A percentile compares a stretch with the other conserved stretches of the same genome.
These are phyloP conservation scores for Ophiostoma montium DNA, from an alignment of 2,329 filamentous ascomycete genomes.

Conservation along the genomic window DNA sequence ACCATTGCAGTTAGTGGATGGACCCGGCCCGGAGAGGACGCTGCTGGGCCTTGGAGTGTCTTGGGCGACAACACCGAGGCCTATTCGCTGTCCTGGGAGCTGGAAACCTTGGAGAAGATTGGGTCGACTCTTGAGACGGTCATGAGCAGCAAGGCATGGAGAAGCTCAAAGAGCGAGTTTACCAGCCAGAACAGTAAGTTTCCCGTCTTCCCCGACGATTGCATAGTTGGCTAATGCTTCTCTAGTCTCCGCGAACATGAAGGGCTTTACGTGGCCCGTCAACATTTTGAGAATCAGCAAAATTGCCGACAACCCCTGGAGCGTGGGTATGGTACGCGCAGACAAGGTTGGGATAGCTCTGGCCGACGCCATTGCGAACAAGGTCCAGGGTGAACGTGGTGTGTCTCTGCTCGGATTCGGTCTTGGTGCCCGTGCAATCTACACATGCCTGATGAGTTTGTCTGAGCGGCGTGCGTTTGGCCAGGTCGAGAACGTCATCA, in stretches of 20 bases:
- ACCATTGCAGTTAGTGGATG: constrained; percentile 75
- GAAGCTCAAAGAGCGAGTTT: constrained; percentile 43
- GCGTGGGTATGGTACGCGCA: constrained; percentile 57
- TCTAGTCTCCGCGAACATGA: constrained; percentile 2
- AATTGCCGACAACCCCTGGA: constrained; percentile 72
- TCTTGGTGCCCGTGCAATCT: constrained; percentile 70
- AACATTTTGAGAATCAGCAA: constrained; percentile 53
- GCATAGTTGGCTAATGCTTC: too few species aligned
- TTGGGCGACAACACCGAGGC: constrained; percentile 61
- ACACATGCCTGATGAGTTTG: constrained; percentile 64
- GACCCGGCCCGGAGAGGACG: constrained; percentile 56
- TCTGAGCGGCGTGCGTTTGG: constrained; percentile 75
- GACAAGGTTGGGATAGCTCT: constrained; percentile 60
- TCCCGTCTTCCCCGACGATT: background rate
- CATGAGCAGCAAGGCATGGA: constrained; percentile 71
- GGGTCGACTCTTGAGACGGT: constrained; percentile 66
- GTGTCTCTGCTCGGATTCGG: constrained; percentile 74
- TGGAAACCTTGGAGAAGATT: constrained; percentile 60
- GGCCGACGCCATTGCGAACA: constrained; percentile 69
- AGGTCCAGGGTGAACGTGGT: constrained; percentile 67
- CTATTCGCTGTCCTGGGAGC: constrained; percentile 75
- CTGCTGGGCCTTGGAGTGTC: constrained; percentile 64
- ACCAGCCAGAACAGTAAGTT: constrained; percentile 31
- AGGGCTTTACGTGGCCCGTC: constrained; percentile 36
- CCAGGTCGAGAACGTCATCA: constrained; percentile 67